Evolutionary conservation across 2,329 filamentous ascomycete genomes (phyloP), one percentile per base, ranked within the genome.

Genomic region (Colletotrichum lentis): DNA sequence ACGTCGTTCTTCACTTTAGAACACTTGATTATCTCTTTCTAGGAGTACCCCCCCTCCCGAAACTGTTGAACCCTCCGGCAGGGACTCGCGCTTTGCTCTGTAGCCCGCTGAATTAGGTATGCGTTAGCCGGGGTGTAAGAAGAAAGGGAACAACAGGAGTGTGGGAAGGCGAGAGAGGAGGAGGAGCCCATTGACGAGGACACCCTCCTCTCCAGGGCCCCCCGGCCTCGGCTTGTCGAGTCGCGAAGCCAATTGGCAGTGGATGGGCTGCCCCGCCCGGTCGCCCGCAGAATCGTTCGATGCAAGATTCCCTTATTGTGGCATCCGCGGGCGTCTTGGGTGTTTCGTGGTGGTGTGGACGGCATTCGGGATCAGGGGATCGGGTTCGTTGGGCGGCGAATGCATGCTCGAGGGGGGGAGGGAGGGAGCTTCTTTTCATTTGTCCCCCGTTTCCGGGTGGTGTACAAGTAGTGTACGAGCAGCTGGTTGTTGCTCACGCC

Each of bases 261-360:
- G 24, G 24, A 18, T 20, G 49, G 49, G 18, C 43, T 46, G 18
- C 20, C 39, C 41, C 27, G 14, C 41, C 53, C 49, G 61, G 65
- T 55, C 43, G 55, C 62, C 66, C 62, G 66, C 62, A 65, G 50
- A 22, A 66, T 69, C 62, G 66, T 69, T 69, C 66, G 66, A 66
- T 66, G 66, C 62, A 53, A 22, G 49, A 55, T 60, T 27, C 24
- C 24, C 7, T 18, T 18, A 8, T 16, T 55, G 35, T 12, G 35
- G 35, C n/a, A 31, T 31, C 8, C 8, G 27, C 5, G 27, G 31
- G 35, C 16, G 31, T 47, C n/a, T 22, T 18, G 2, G 43, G 55
- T 46, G 54, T 57, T 14, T 47, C 27, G 27, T 22, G 35, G 10
- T 60, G 44, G 49, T 53, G 31, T 53, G 50, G n/a, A 37, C 18